A percentile compares a stretch with the other conserved stretches of the same genome.
Evolutionary conservation across 2,329 filamentous ascomycete species (phyloP).

Genomic region (Xylariaceae sp.): DNA sequence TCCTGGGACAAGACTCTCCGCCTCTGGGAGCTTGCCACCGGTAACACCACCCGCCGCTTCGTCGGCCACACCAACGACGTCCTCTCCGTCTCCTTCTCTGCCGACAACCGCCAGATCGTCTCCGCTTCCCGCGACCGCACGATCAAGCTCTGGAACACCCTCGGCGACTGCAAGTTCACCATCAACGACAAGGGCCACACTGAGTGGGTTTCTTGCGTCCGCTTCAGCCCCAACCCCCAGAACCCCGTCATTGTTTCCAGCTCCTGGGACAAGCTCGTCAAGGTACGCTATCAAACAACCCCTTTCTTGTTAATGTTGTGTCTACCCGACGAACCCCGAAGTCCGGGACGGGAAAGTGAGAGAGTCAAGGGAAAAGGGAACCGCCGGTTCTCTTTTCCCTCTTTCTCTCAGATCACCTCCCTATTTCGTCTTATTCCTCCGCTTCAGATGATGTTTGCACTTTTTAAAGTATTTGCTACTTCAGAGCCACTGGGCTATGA

Average conservation of each 20-base stretch:
- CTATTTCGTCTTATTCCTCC: not conserved
- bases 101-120: slow-evolving; percentile 99
- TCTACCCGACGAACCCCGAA: not conserved
- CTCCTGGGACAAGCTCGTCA: slow-evolving; percentile 99
- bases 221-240: slow-evolving; percentile 99
- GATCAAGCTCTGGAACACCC: slow-evolving; percentile 99
- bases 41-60: slow-evolving; percentile 95
- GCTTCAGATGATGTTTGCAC: slow-evolving; percentile 83
- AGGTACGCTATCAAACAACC: slow-evolving; percentile 61
- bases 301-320: not conserved
- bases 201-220: slow-evolving; percentile 99
- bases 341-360: not conserved
- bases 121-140: slow-evolving; percentile 96
- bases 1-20: slow-evolving; percentile 99
- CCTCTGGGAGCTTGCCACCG: slow-evolving; percentile 97
- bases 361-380: not conserved
- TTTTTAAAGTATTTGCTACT: slow-evolving; percentile 99
- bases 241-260: slow-evolving; percentile 99
- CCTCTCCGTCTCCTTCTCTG: slow-evolving; percentile 98
- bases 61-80: slow-evolving; percentile 99
- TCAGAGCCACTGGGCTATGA: slow-evolving; percentile 98
- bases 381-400: not conserved
- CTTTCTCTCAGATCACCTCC: not conserved
- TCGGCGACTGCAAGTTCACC: slow-evolving; percentile 99
- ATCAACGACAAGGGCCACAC: slow-evolving; percentile 99